A percentile compares a stretch with the other conserved stretches of the same genome.
These are phyloP conservation scores for Cryptococcus sp. DNA, from an alignment of 1,284 basidiomycete genomes.

Conservation along the genomic window DNA sequence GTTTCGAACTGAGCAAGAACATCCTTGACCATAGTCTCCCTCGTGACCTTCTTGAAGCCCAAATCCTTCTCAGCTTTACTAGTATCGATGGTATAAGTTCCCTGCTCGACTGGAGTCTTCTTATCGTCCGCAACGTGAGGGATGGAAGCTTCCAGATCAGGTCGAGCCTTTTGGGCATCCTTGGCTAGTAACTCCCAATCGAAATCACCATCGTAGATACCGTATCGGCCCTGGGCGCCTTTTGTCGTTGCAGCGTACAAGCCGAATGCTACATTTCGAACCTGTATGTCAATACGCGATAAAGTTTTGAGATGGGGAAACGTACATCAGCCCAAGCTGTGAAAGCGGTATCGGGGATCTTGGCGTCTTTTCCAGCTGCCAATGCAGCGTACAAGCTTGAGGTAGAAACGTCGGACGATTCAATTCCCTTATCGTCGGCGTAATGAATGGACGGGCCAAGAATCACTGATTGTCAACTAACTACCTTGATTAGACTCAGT, in stretches of 20 bases:
- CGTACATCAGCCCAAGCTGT: constrained; percentile 15
- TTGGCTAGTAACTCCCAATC: constrained; percentile 24
- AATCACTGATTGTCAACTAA: constrained; percentile 15
- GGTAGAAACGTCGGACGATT: constrained; percentile 13
- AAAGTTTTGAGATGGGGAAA: background rate
- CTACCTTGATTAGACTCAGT: background rate
- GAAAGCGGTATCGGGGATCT: constrained; percentile 4
- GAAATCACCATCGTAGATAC: constrained; percentile 7
- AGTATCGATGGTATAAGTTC: constrained; percentile 16
- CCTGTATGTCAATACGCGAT: constrained; percentile 5
- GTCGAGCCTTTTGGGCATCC: constrained; percentile 13
- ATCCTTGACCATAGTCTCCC: background rate
- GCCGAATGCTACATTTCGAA: constrained; percentile 25
- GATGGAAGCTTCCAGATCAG: constrained; percentile 22
- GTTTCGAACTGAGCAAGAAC: background rate
- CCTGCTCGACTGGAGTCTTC: constrained; percentile 7
- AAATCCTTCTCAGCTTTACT: constrained; percentile 26
- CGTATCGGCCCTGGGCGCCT: constrained; percentile 18
- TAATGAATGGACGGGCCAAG: constrained; percentile 22
- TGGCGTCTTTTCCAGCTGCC: constrained; percentile 8
- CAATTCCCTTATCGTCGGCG: constrained; percentile 2
- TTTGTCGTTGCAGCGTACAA: constrained; percentile 19
- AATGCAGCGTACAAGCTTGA: constrained; percentile 6
- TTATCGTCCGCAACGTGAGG: constrained; percentile 15
- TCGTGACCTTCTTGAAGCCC: constrained; percentile 15